These are phyloP conservation scores for Prunus mongolica DNA, from an alignment of 306 rosid genomes.

Conservation along the genomic window DNA sequence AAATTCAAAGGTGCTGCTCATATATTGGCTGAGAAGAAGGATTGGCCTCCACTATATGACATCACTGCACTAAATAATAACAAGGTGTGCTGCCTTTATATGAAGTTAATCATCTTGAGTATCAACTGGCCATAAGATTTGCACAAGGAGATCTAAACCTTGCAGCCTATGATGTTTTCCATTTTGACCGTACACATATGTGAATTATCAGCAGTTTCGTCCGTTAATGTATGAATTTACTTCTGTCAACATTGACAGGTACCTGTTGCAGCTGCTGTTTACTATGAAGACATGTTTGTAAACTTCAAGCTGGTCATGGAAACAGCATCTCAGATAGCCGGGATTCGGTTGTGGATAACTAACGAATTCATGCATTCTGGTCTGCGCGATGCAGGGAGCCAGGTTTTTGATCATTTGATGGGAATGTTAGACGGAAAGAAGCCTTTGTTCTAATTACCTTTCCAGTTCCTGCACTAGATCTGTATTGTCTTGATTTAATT, in stretches of 20 bases:
- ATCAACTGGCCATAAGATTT: neutral
- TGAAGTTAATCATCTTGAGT: constrained; percentile 1
- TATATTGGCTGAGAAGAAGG: constrained; percentile 71
- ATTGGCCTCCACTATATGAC: constrained; percentile 79
- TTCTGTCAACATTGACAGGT: constrained; percentile 48
- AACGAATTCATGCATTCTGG: constrained; percentile 98
- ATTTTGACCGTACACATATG: neutral
- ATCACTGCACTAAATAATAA: constrained; percentile 57
- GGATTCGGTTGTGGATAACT: constrained; percentile 79
- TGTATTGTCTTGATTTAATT: neutral
- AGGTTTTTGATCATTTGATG: constrained; percentile 78
- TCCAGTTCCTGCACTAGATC: neutral
- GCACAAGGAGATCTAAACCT: neutral
- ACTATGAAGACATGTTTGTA: constrained; percentile 78
- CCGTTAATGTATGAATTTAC: neutral
- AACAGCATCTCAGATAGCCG: constrained; percentile 82
- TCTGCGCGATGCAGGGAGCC: constrained; percentile 69
- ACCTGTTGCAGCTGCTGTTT: constrained; percentile 92
- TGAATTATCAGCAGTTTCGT: neutral
- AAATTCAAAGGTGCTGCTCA: constrained; percentile 71
- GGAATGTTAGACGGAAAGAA: constrained; percentile 80
- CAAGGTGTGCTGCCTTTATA: constrained; percentile 44
- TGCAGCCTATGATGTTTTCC: neutral
- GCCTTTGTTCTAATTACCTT: constrained; percentile 64
- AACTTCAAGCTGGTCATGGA: constrained; percentile 71